Evolutionary conservation across 2,329 filamentous ascomycete species (phyloP).

Genomic region (Colletotrichum sp.): DNA sequence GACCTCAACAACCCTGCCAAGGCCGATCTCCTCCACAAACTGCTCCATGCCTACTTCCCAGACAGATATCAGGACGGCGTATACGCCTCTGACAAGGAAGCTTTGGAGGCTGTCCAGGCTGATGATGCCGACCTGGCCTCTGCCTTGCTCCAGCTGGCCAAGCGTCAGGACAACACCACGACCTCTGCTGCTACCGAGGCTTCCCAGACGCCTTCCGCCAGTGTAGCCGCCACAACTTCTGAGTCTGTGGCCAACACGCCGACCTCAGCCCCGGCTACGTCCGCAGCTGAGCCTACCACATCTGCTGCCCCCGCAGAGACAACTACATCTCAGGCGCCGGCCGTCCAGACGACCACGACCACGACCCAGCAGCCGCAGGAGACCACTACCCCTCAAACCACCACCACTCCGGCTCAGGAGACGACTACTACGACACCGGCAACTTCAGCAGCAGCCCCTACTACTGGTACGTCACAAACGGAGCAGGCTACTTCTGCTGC

Average conservation of each 20-base stretch:
- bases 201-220: conserved; percentile 18
- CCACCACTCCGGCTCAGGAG: conserved; percentile 4
- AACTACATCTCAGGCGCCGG: conserved; percentile 6
- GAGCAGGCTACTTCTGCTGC: conserved; percentile 24
- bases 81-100: conserved; percentile 67
- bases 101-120: conserved; percentile 66
- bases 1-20: conserved; percentile 42
- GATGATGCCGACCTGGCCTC: conserved; percentile 67
- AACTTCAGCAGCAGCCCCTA: conserved; percentile 29
- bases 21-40: conserved; percentile 66
- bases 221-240: conserved; percentile 3
- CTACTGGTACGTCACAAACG: conserved; percentile 27
- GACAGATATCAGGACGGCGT: conserved; percentile 72
- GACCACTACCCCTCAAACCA: conserved; percentile 14
- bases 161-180: conserved; percentile 54
- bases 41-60: conserved; percentile 68
- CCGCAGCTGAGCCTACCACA: conserved; percentile 16
- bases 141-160: conserved; percentile 68
- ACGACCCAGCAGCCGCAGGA: background rate
- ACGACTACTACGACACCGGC: conserved; percentile 28
- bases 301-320: background rate
- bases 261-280: conserved; percentile 25
- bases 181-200: conserved; percentile 24
- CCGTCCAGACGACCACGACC: conserved; percentile 6
- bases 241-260: conserved; percentile 15